Evolutionary conservation across 768 basidiomycete species (phyloP).

Genomic region (Naganishia onofrii): DNA sequence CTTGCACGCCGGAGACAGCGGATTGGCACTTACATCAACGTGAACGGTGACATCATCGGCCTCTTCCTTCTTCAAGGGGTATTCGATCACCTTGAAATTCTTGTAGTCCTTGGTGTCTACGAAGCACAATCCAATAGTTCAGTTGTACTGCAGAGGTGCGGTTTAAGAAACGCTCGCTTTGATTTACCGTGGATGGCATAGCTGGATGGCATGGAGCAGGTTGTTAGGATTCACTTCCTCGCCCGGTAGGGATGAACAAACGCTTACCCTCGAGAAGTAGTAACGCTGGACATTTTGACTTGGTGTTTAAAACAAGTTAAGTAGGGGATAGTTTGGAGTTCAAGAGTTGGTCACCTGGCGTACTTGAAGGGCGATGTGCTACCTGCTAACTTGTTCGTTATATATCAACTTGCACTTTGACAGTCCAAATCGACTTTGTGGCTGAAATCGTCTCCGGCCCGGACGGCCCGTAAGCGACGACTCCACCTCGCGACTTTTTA

Average conservation of each 20-base stretch:
- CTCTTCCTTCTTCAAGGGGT: slow-evolving; percentile 47
- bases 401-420: not conserved
- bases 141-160: not conserved
- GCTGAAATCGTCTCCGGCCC: not conserved
- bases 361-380: too few species aligned
- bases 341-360: too few species aligned
- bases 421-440: not conserved
- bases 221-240: too few species aligned
- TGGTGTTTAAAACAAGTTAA: not conserved
- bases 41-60: slow-evolving; percentile 47
- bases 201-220: not conserved
- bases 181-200: slow-evolving; percentile 32
- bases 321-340: not conserved
- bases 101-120: slow-evolving; percentile 49
- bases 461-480: slow-evolving; percentile 5
- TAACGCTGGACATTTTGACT: slow-evolving; percentile 22
- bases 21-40: slow-evolving; percentile 35
- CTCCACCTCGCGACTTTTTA: not conserved
- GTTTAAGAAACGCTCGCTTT: not conserved
- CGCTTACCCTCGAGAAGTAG: slow-evolving; percentile 26
- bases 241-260: not conserved
- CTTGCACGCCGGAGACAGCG: not conserved
- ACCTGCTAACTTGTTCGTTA: too few species aligned
- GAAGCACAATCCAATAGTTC: not conserved
- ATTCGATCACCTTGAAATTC: slow-evolving; percentile 50